These are phyloP conservation scores for Ascochyta lentis DNA, from an alignment of 2,329 filamentous ascomycete species.

Conservation along the genomic window DNA sequence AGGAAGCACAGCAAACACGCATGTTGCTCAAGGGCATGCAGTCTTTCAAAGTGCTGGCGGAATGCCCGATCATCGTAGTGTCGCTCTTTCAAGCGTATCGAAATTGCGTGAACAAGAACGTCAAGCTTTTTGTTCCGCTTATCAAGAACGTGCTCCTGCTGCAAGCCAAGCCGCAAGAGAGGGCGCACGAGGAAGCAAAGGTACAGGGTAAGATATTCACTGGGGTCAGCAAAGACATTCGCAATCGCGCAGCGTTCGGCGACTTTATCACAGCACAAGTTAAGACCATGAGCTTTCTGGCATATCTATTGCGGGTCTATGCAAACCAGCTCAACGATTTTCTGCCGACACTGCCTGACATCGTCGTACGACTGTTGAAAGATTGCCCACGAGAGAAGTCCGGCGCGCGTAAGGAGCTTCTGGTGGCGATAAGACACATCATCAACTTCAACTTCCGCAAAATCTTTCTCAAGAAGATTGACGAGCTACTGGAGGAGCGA, in stretches of 20 bases:
- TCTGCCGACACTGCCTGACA: slow-evolving; percentile 80
- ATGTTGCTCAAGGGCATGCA: slow-evolving; percentile 92
- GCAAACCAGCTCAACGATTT: slow-evolving; percentile 88
- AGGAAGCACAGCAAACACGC: slow-evolving; percentile 81
- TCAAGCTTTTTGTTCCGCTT: slow-evolving; percentile 88
- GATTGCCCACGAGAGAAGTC: slow-evolving; percentile 97
- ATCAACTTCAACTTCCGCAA: slow-evolving; percentile 99
- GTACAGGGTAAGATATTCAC: slow-evolving; percentile 84
- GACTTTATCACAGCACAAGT: slow-evolving; percentile 98
- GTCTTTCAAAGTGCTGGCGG: slow-evolving; percentile 97
- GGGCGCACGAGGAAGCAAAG: slow-evolving; percentile 85
- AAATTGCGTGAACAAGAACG: slow-evolving; percentile 78
- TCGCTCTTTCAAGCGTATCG: slow-evolving; percentile 97
- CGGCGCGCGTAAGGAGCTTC: slow-evolving; percentile 87
- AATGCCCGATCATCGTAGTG: slow-evolving; percentile 98
- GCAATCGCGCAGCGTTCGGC: slow-evolving; percentile 90
- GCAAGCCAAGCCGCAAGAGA: slow-evolving; percentile 91
- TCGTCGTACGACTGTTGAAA: slow-evolving; percentile 88
- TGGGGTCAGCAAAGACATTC: slow-evolving; percentile 90
- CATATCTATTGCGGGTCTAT: slow-evolving; percentile 89
- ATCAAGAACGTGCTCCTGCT: slow-evolving; percentile 90
- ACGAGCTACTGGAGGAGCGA: slow-evolving; percentile 90
- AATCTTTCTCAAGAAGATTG: slow-evolving; percentile 93
- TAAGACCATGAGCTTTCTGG: slow-evolving; percentile 98
- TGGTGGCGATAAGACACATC: slow-evolving; percentile 96